Percentiles rank a stretch among this genome's conserved stretches.
These are phyloP conservation scores for Kazachstania sp. DNA, from an alignment of 1,139 yeast genomes.

Conservation along the genomic window DNA sequence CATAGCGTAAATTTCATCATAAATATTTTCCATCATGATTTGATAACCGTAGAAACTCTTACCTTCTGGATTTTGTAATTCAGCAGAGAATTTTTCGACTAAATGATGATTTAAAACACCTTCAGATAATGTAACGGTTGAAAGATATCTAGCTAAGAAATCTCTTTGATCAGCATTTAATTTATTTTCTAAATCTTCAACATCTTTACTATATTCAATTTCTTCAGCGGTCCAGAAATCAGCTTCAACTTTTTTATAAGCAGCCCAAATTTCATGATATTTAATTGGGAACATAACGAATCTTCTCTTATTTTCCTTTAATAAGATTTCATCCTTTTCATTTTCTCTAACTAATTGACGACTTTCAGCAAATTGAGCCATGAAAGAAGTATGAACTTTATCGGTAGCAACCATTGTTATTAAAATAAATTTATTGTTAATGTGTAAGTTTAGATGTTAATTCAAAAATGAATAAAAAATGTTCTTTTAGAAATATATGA, in stretches of 20 bases:
- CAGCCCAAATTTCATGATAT: constrained; percentile 97
- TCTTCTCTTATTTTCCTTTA: constrained; percentile 77
- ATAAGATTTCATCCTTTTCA: constrained; percentile 85
- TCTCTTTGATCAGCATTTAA: constrained; percentile 83
- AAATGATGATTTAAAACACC: constrained; percentile 96
- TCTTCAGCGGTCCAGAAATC: constrained; percentile 99
- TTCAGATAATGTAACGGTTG: constrained; percentile 98
- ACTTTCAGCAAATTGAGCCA: constrained; percentile 49
- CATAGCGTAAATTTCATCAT: constrained; percentile 92
- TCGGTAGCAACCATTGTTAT: constrained; percentile 5
- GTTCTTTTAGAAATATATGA: not conserved
- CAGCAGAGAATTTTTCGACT: constrained; percentile 94
- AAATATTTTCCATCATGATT: constrained; percentile 99
- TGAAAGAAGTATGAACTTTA: constrained; percentile 42
- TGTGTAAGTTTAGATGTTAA: not conserved
- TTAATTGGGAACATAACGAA: constrained; percentile 95
- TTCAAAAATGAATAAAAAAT: not conserved
- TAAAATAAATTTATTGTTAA: not conserved
- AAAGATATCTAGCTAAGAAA: constrained; percentile 84
- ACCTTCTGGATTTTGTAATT: constrained; percentile 96
- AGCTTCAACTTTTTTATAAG: constrained; percentile 98
- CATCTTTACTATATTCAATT: constrained; percentile 88
- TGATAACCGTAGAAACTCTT: constrained; percentile 98
- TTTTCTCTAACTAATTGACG: constrained; percentile 63
- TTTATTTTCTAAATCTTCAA: constrained; percentile 78